A percentile compares a stretch with the other conserved stretches of the same genome.
These are phyloP conservation scores for Penicillium daleae DNA, from an alignment of 495 filamentous ascomycete genomes.

Conservation along the genomic window DNA sequence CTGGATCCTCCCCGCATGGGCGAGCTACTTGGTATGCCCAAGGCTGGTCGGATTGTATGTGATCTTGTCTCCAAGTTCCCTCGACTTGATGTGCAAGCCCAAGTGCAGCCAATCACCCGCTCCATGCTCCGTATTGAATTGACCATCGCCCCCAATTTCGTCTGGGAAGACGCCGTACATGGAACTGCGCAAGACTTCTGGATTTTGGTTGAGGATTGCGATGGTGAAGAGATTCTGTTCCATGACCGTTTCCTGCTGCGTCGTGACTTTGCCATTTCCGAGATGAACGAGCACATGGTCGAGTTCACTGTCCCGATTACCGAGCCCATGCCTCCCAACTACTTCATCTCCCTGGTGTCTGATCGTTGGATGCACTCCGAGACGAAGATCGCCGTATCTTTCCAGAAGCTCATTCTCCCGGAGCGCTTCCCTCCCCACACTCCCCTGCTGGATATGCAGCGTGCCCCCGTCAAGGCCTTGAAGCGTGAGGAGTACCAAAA, in stretches of 20 bases:
- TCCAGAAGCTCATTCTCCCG: constrained; percentile 90
- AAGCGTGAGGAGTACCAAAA: constrained; percentile 82
- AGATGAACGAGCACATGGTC: constrained; percentile 92
- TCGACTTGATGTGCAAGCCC: constrained; percentile 85
- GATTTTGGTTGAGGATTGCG: constrained; percentile 96
- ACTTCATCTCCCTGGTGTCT: constrained; percentile 92
- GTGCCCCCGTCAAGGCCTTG: constrained; percentile 81
- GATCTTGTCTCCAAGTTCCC: constrained; percentile 90
- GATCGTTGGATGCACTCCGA: constrained; percentile 99
- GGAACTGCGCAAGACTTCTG: constrained; percentile 90
- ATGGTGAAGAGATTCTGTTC: constrained; percentile 94
- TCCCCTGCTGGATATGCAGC: constrained; percentile 85
- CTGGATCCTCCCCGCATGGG: constrained; percentile 97
- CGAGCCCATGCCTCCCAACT: constrained; percentile 97
- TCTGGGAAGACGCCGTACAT: constrained; percentile 92
- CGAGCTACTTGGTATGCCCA: constrained; percentile 89
- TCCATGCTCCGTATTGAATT: constrained; percentile 95
- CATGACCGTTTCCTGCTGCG: constrained; percentile 94
- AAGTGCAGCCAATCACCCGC: constrained; percentile 91
- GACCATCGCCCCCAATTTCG: constrained; percentile 91
- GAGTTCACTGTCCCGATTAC: constrained; percentile 97
- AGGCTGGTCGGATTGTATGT: constrained; percentile 84
- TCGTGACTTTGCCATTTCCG: constrained; percentile 76
- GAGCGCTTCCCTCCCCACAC: constrained; percentile 97
- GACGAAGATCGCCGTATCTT: constrained; percentile 89